Conservation (phyloP, 2,329 filamentous ascomycete genomes). For the Curvularia sp. region DNA sequence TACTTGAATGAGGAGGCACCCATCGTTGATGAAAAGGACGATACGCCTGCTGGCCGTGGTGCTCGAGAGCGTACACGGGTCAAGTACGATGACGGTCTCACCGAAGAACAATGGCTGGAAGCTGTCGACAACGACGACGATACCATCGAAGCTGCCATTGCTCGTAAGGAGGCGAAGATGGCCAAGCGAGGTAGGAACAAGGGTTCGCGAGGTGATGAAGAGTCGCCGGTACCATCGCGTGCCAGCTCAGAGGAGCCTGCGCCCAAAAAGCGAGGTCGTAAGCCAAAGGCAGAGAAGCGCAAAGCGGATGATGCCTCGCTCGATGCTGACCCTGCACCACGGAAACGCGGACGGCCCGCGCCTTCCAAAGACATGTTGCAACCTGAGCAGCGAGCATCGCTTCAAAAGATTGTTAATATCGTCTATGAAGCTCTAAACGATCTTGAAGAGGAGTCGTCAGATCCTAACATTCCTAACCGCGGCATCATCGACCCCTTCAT, state of each 20-base stretch:
- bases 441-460: slow-evolving; percentile 77
- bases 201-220: slow-evolving; percentile 65
- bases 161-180: slow-evolving; percentile 84
- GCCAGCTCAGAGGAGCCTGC: slow-evolving; percentile 83
- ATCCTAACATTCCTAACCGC: slow-evolving; percentile 68
- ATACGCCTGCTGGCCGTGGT: slow-evolving; percentile 78
- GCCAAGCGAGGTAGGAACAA: slow-evolving; percentile 81
- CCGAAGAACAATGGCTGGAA: slow-evolving; percentile 98
- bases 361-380: slow-evolving; percentile 74
- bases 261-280: slow-evolving; percentile 82
- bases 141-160: slow-evolving; percentile 88
- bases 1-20: slow-evolving; percentile 88
- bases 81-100: slow-evolving; percentile 95
- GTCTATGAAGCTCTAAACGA: slow-evolving; percentile 83
- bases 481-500: slow-evolving; percentile 94
- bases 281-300: slow-evolving; percentile 80
- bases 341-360: slow-evolving; percentile 68
- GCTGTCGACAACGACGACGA: slow-evolving; percentile 96
- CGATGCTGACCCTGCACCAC: slow-evolving; percentile 69
- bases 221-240: slow-evolving; percentile 78
- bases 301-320: slow-evolving; percentile 75
- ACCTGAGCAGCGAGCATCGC: slow-evolving; percentile 72
- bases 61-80: slow-evolving; percentile 94
- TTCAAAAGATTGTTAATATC: slow-evolving; percentile 79
- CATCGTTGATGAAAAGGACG: slow-evolving; percentile 78